Evolutionary conservation across 306 rosid genomes (phyloP).

Genomic region (Vigna unguiculata): DNA sequence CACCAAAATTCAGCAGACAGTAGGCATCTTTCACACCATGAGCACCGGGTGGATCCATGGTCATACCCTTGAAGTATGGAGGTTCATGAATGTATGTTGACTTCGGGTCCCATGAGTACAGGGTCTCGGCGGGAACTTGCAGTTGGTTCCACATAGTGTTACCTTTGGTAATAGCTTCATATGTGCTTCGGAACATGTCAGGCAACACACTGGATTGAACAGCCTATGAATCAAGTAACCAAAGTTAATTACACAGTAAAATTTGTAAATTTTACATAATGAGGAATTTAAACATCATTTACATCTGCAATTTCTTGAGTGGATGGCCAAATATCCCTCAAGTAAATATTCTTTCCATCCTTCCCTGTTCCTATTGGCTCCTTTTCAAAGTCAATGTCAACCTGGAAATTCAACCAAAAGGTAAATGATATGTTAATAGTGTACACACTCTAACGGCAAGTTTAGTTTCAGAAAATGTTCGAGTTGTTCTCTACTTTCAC

Average conservation of each 20-base stretch:
- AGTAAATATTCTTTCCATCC: slow-evolving; percentile 80
- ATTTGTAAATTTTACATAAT: slow-evolving; percentile 12
- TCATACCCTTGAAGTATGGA: slow-evolving; percentile 95
- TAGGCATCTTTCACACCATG: slow-evolving; percentile 98
- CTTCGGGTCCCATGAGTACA: slow-evolving; percentile 93
- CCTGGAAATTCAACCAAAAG: slow-evolving; percentile 58
- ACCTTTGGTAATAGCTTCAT: slow-evolving; percentile 90
- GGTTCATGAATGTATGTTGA: slow-evolving; percentile 99
- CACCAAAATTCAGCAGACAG: slow-evolving; percentile 94
- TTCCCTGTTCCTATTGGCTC: slow-evolving; percentile 93
- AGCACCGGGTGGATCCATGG: slow-evolving; percentile 94
- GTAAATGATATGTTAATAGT: slow-evolving; percentile 3
- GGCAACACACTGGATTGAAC: slow-evolving; percentile 98
- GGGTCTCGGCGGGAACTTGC: slow-evolving; percentile 71
- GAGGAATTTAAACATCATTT: slow-evolving; percentile 19
- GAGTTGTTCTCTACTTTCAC: background rate
- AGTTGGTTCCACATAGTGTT: slow-evolving; percentile 94
- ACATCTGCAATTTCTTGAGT: slow-evolving; percentile 90
- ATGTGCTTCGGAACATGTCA: slow-evolving; percentile 89
- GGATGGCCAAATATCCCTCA: slow-evolving; percentile 91
- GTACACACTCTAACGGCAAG: slow-evolving; percentile 43
- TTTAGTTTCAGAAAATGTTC: background rate
- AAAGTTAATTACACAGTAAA: slow-evolving; percentile 40
- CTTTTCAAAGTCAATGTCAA: slow-evolving; percentile 88
- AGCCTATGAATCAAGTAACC: slow-evolving; percentile 58